Evolutionary conservation across 1,284 basidiomycete species (phyloP).

Genomic region (Leccinum fallax): DNA sequence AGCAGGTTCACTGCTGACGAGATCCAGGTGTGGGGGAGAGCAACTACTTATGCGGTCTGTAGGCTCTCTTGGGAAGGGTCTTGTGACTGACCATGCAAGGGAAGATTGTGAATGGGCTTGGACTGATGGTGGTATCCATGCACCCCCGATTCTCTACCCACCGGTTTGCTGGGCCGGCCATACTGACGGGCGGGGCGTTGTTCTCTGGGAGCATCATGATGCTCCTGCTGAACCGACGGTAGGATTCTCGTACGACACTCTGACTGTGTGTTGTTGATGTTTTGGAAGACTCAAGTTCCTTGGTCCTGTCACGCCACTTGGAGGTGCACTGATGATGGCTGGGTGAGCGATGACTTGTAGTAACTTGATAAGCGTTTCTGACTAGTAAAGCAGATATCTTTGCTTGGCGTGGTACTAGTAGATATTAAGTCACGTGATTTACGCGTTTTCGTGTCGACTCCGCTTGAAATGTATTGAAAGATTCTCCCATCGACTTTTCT

Average conservation of each 20-base stretch:
- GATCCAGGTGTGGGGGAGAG: constrained; percentile 63
- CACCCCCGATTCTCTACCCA: constrained; percentile 69
- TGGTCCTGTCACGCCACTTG: constrained; percentile 78
- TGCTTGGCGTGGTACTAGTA: constrained; percentile 48
- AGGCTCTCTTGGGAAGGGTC: background rate
- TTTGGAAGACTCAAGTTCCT: constrained; percentile 55
- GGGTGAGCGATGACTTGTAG: constrained; percentile 54
- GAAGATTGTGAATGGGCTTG: constrained; percentile 80
- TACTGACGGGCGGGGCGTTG: constrained; percentile 59
- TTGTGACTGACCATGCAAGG: constrained; percentile 17
- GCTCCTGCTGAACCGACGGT: constrained; percentile 57
- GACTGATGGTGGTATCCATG: constrained; percentile 67
- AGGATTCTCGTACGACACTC: constrained; percentile 11
- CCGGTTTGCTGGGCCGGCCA: constrained; percentile 70
- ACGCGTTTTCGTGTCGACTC: constrained; percentile 43
- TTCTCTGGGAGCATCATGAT: constrained; percentile 77
- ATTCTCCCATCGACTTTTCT: constrained; percentile 17
- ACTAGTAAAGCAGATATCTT: constrained; percentile 46
- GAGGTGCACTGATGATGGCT: constrained; percentile 73
- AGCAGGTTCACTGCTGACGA: constrained; percentile 53
- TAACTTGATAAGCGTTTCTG: constrained; percentile 7
- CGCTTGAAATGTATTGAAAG: constrained; percentile 42
- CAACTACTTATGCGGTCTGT: constrained; percentile 64
- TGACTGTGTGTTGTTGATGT: constrained; percentile 12
- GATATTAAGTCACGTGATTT: constrained; percentile 31